A percentile compares a stretch with the other conserved stretches of the same genome.
Conservation (phyloP, 768 basidiomycete genomes). For the Russula brevipes region DNA sequence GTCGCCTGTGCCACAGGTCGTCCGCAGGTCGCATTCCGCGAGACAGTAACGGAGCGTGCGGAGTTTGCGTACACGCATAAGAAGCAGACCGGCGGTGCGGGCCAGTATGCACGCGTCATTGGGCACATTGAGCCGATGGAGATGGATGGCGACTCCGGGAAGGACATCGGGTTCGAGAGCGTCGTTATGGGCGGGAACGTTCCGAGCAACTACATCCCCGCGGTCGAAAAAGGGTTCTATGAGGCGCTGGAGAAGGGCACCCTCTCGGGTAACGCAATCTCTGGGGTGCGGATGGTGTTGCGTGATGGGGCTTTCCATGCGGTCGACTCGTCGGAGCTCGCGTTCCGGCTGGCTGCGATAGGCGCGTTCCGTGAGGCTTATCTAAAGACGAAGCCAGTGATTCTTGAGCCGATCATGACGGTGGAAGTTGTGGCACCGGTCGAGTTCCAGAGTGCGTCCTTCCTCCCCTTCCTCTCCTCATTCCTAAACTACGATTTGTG, state of each 20-base stretch:
- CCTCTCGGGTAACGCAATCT: slow-evolving; percentile 81
- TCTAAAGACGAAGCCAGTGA: slow-evolving; percentile 56
- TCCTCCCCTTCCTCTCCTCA: background rate
- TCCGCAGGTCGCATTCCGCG: slow-evolving; percentile 94
- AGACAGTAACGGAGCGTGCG: slow-evolving; percentile 80
- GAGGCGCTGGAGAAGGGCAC: slow-evolving; percentile 91
- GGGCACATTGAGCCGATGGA: slow-evolving; percentile 90
- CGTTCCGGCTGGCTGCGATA: slow-evolving; percentile 86
- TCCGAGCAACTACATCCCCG: slow-evolving; percentile 88
- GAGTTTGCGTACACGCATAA: slow-evolving; percentile 92
- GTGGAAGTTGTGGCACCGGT: slow-evolving; percentile 94
- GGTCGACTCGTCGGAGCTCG: slow-evolving; percentile 94
- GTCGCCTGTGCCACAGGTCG: slow-evolving; percentile 91
- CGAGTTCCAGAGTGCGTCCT: slow-evolving; percentile 81
- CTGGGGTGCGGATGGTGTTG: slow-evolving; percentile 80
- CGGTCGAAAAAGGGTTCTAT: slow-evolving; percentile 94
- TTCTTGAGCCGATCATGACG: slow-evolving; percentile 92
- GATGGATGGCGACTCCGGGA: slow-evolving; percentile 66
- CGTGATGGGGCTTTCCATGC: slow-evolving; percentile 89
- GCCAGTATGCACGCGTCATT: slow-evolving; percentile 91
- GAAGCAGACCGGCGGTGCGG: slow-evolving; percentile 97
- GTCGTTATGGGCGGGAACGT: slow-evolving; percentile 89
- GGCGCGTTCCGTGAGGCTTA: slow-evolving; percentile 93
- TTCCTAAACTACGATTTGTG: background rate
- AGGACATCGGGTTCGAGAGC: slow-evolving; percentile 80